A percentile compares a stretch with the other conserved stretches of the same genome.
Conservation (phyloP, 2,329 filamentous ascomycete species). For the Aureobasidium sp. region DNA sequence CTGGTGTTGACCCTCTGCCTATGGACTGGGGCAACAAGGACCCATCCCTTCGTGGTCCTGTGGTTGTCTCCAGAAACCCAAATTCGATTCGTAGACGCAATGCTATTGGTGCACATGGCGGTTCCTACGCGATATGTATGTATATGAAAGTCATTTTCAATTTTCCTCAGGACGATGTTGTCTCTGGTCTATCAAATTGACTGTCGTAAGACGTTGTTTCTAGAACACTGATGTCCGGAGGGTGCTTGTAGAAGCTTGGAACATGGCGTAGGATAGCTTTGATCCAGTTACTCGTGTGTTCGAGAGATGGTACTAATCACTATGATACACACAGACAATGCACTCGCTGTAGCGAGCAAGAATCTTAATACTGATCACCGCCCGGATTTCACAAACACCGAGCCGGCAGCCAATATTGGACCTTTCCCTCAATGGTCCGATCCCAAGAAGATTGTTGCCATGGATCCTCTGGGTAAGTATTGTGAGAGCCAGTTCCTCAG, state of each 20-base stretch:
- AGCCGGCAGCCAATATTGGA: conserved; percentile 83
- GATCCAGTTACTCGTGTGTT: not conserved
- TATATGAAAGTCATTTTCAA: not conserved
- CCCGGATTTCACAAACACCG: conserved; percentile 74
- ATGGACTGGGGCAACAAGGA: conserved; percentile 83
- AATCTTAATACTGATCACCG: conserved; percentile 78
- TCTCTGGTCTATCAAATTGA: not conserved
- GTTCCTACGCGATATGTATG: conserved; percentile 84
- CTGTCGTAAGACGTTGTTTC: not conserved
- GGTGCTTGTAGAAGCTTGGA: not conserved
- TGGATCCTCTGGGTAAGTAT: conserved; percentile 69
- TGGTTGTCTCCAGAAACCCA: conserved; percentile 72
- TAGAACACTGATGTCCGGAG: not conserved
- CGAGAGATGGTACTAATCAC: not conserved
- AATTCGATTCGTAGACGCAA: conserved; percentile 61
- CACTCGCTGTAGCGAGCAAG: conserved; percentile 83
- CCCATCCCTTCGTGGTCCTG: conserved; percentile 68
- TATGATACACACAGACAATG: conserved; percentile 46
- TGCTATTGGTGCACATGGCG: conserved; percentile 65
- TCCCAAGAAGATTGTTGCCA: conserved; percentile 89
- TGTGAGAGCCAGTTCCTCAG: not conserved
- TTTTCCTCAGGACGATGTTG: not conserved
- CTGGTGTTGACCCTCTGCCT: conserved; percentile 82
- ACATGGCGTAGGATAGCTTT: not conserved
- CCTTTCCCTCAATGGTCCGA: conserved; percentile 68